Conservation (phyloP, 1,284 basidiomycete species). For the Coniferiporia sulphurascens region DNA sequence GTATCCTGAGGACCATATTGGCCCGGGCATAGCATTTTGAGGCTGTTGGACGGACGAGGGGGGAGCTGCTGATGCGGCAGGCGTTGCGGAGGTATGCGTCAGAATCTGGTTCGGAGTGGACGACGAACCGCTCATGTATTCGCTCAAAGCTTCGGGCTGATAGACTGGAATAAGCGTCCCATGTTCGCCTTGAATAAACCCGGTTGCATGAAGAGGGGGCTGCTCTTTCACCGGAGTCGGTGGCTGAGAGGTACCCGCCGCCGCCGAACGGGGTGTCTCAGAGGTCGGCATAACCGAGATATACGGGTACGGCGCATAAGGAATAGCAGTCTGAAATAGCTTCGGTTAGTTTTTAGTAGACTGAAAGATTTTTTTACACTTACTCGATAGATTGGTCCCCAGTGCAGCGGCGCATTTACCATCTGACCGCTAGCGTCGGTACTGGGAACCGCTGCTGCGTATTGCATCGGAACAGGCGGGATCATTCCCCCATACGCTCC, state of each 20-base stretch:
- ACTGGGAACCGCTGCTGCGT: background rate
- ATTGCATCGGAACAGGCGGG: conserved; percentile 4
- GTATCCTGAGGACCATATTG: conserved; percentile 8
- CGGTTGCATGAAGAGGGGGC: conserved; percentile 59
- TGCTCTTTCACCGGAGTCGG: conserved; percentile 31
- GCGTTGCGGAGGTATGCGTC: background rate
- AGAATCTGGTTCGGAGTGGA: background rate
- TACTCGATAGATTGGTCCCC: conserved; percentile 13
- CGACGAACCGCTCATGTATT: conserved; percentile 40
- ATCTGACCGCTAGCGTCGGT: background rate
- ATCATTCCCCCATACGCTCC: conserved; percentile 12
- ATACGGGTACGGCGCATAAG: conserved; percentile 37
- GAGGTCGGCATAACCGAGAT: conserved; percentile 6
- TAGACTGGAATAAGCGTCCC: conserved; percentile 67
- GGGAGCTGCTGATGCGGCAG: background rate
- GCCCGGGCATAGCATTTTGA: background rate
- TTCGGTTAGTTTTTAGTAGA: background rate
- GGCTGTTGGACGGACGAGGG: background rate
- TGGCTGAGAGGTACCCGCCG: conserved; percentile 16
- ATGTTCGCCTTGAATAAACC: conserved; percentile 69
- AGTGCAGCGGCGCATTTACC: conserved; percentile 3
- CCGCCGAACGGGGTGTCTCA: conserved; percentile 5
- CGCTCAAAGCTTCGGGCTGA: conserved; percentile 58
- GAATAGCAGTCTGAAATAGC: conserved; percentile 35
- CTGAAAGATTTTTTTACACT: background rate